Base-by-base conservation (phyloP, 2,329 filamentous ascomycete species). In the Phialemoniopsis sp. region DNA sequence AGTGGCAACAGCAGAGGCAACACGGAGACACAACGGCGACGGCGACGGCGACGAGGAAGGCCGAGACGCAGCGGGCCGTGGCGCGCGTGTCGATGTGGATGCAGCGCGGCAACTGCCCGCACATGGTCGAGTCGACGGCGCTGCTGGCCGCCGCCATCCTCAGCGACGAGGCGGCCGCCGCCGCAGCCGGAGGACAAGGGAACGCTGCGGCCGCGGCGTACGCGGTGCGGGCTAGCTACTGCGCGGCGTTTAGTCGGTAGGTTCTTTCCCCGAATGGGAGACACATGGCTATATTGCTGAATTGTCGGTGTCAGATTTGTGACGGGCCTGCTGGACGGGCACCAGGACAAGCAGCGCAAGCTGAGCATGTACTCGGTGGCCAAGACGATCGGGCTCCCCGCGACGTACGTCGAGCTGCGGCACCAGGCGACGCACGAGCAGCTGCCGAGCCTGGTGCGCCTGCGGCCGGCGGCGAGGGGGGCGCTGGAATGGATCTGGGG, bases 381-480 rank as follows among this genome's bases (percentile, higher is more conserved):
- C 43, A 81, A 78, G 58, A 78, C 73, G 30, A 78, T 88, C 41
- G 80, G 78, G 1, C 64, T 89, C 41, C 85, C 85, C 1, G 80
- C 83, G 1, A 83, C 85, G 0, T 94, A 95, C 60, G 89, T 96
- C 39, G 89, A 95, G 67, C 70, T 94, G 42, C 79, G 90, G 34
- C 90, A 96, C 59, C 87, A 94, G 64, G 87, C 87, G 32, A 94
- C 89, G 31, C 90, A 97, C 59, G 87, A 94, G 60, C 86, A 89
- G 56, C 68, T 95, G 41, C 90, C 90, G 0, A 82, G 83, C 2
- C 68, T 95, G 38, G 72, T 77, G 10, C 81, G 88, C 46, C 68
- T 96, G 45, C 78, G 88, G 38, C 73, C 73, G 29, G 85, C 85
- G 2, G 79, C 85, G 2, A 66, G 72, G 46, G 79, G 84, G 51